phyloP scores from a whole-genome alignment of 106 monocot species.

The Posidonia australis region DNA sequence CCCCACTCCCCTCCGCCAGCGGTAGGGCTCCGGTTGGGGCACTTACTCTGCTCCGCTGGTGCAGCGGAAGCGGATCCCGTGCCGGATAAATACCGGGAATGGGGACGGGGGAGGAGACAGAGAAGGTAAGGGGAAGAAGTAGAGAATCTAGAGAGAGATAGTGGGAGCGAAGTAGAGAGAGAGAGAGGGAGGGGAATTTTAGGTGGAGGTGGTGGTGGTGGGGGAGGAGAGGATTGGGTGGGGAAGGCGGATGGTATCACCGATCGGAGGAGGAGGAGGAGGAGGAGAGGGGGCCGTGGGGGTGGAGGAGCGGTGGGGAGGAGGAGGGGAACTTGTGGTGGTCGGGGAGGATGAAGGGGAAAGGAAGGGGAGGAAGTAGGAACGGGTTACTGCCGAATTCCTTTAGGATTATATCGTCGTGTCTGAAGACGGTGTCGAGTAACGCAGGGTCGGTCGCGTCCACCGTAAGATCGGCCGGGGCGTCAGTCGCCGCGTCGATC shows the following conservation, averaged over 20 bases:
- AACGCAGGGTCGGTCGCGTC: slow-evolving; percentile 71
- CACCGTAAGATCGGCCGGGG: slow-evolving; percentile 72
- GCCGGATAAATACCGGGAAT: neutral
- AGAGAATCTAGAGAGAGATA: neutral
- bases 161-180: neutral
- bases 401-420: slow-evolving; percentile 74
- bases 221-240: neutral
- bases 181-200: neutral
- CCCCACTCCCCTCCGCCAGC: no score
- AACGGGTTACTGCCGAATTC: slow-evolving; percentile 75
- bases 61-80: neutral
- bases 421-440: slow-evolving; percentile 76
- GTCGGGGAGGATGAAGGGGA: neutral
- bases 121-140: neutral
- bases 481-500: slow-evolving; percentile 78
- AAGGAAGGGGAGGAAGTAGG: slow-evolving; percentile 8
- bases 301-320: neutral
- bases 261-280: neutral
- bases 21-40: no score
- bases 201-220: neutral
- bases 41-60: neutral
- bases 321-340: neutral
- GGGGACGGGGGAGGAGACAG: neutral
- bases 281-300: slow-evolving; percentile 10
- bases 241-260: neutral